phyloP scores from a whole-genome alignment of 805 yeast genomes.

The Saccharomycopsis capsularis region DNA sequence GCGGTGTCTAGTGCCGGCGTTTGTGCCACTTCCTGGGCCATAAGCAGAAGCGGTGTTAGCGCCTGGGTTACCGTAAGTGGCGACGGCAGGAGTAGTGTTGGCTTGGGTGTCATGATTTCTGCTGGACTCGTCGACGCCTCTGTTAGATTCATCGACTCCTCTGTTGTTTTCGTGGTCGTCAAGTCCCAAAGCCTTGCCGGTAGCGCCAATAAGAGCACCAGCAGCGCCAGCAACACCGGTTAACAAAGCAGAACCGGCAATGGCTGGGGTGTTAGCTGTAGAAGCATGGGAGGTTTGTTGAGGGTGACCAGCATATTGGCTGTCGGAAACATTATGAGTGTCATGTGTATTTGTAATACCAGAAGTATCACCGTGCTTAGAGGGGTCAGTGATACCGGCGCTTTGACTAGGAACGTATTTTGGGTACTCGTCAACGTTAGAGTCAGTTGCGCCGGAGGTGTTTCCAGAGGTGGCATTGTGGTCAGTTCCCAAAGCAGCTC shows the following conservation, averaged over 20 bases:
- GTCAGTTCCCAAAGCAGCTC: background rate
- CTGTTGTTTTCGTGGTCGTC: background rate
- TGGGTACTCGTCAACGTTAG: background rate
- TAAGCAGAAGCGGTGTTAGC: background rate
- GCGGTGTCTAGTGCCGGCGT: no score
- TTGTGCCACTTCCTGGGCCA: no score
- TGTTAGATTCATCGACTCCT: background rate
- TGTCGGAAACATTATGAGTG: no score
- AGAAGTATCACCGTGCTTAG: no score
- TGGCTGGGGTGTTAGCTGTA: background rate
- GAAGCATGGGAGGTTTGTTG: no score
- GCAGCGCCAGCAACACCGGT: slow-evolving; percentile 1
- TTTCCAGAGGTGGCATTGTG: background rate
- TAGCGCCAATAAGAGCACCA: background rate
- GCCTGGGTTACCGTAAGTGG: background rate
- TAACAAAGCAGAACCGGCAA: background rate
- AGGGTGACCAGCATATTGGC: no score
- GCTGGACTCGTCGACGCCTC: no score
- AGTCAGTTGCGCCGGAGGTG: no score
- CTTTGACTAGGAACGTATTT: background rate
- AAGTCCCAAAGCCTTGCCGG: background rate
- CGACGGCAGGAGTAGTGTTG: no score
- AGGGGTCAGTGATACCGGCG: background rate
- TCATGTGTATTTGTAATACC: no score
- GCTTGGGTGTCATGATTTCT: no score